These are phyloP conservation scores for Daldinia concentrica DNA, from an alignment of 495 filamentous ascomycete species.

Conservation along the genomic window DNA sequence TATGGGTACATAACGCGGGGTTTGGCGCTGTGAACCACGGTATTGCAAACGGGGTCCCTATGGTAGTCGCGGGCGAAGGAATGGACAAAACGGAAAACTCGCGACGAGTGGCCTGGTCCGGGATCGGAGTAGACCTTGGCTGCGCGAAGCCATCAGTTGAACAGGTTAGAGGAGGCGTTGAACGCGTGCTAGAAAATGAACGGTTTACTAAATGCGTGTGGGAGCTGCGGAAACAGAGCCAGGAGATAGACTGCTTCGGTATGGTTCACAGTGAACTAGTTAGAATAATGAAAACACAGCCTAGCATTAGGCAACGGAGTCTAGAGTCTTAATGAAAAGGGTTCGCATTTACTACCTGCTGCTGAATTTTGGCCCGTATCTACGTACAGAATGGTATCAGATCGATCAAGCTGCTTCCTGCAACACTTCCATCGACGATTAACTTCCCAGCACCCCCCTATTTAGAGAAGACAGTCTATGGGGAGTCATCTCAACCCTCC, in stretches of 20 bases:
- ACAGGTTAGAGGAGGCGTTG: slow-evolving; percentile 41
- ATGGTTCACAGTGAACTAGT: slow-evolving; percentile 41
- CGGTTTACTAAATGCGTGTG: slow-evolving; percentile 20
- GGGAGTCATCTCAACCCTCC: not conserved
- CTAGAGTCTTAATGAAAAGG: slow-evolving; percentile 3
- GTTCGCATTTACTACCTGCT: slow-evolving; percentile 10
- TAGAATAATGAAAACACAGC: slow-evolving; percentile 24
- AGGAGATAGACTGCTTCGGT: slow-evolving; percentile 41
- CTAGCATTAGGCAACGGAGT: slow-evolving; percentile 20
- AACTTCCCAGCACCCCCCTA: not conserved
- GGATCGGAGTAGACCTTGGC: slow-evolving; percentile 49
- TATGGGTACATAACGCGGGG: slow-evolving; percentile 53
- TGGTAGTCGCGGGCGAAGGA: slow-evolving; percentile 51
- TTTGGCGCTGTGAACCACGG: slow-evolving; percentile 54
- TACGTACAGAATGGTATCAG: slow-evolving; percentile 15
- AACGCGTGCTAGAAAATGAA: slow-evolving; percentile 38
- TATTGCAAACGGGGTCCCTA: slow-evolving; percentile 51
- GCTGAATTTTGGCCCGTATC: not conserved
- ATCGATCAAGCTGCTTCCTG: not conserved
- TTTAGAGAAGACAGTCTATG: not conserved
- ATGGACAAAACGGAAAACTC: slow-evolving; percentile 53
- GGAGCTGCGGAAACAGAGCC: slow-evolving; percentile 39
- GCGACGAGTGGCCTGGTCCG: slow-evolving; percentile 46
- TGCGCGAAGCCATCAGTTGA: slow-evolving; percentile 34
- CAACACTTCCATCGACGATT: not conserved